Conservation (phyloP, 257 asterid species). For the Rubia yunnanensis region DNA sequence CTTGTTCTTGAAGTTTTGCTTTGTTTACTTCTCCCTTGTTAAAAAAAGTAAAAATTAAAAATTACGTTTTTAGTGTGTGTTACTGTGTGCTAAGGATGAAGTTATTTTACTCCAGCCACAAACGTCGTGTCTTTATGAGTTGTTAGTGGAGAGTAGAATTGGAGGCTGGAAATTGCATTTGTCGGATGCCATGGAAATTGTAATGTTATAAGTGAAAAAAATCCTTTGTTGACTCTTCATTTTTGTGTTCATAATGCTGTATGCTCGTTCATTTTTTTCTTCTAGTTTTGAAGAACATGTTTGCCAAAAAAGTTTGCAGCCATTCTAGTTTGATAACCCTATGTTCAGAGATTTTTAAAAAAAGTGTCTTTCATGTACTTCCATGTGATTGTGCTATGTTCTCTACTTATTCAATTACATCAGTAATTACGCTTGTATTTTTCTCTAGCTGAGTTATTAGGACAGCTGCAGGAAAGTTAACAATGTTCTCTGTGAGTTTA, state of each 20-base stretch:
- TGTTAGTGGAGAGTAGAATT: not conserved
- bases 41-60: not conserved
- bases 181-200: not conserved
- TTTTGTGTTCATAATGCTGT: not conserved
- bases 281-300: not conserved
- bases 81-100: not conserved
- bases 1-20: not conserved
- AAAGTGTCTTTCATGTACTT: not conserved
- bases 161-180: constrained; percentile 1
- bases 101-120: not conserved
- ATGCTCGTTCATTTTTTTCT: not conserved
- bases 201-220: not conserved
- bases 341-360: no score
- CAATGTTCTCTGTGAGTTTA: constrained; percentile 16
- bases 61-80: not conserved
- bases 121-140: not conserved
- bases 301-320: not conserved
- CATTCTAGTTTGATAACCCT: no score
- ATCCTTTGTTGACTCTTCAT: not conserved
- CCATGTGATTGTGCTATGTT: not conserved
- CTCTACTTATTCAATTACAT: not conserved
- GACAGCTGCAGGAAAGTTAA: not conserved
- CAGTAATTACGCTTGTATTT: not conserved
- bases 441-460: not conserved
- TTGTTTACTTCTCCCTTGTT: not conserved